Percentiles rank a stretch among this genome's conserved stretches.
Conservation (phyloP, 306 rosid genomes). For the Alnus glutinosa region DNA sequence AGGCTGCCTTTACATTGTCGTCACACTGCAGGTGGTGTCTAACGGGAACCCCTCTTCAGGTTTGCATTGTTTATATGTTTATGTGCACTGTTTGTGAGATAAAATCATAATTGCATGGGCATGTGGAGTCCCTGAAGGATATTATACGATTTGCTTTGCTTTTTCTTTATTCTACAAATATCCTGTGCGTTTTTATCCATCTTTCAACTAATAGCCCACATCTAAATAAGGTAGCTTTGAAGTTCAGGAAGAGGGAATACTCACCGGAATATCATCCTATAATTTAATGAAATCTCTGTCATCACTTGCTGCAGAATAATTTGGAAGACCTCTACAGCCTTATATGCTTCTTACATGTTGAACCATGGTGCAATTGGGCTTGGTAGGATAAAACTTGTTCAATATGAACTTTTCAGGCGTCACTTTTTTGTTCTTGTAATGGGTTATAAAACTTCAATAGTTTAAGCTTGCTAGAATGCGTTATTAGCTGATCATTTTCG, state of each 20-base stretch:
- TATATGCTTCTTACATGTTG: conserved; percentile 75
- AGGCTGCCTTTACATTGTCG: conserved; percentile 63
- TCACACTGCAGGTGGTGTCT: conserved; percentile 91
- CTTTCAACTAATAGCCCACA: not conserved
- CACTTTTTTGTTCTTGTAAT: not conserved
- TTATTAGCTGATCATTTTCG: not conserved
- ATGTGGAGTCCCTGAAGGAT: not conserved
- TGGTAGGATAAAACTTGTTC: conserved; percentile 53
- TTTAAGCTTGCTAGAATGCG: not conserved
- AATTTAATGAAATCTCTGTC: conserved; percentile 9
- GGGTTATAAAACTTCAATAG: not conserved
- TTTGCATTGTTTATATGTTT: conserved; percentile 25
- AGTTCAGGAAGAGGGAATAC: not conserved
- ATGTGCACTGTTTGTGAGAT: not conserved
- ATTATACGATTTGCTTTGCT: not conserved
- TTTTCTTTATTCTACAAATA: not conserved
- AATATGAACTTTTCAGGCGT: not conserved
- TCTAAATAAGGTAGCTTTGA: not conserved
- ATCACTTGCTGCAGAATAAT: conserved; percentile 62
- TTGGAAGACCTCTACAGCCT: conserved; percentile 88
- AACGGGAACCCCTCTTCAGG: conserved; percentile 96
- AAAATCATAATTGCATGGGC: not conserved
- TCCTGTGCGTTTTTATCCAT: not conserved
- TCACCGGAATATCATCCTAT: not conserved
- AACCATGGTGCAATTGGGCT: conserved; percentile 89